A percentile compares a stretch with the other conserved stretches of the same genome.
phyloP scores from a whole-genome alignment of 495 filamentous ascomycete species.

The Zalerion maritima region DNA sequence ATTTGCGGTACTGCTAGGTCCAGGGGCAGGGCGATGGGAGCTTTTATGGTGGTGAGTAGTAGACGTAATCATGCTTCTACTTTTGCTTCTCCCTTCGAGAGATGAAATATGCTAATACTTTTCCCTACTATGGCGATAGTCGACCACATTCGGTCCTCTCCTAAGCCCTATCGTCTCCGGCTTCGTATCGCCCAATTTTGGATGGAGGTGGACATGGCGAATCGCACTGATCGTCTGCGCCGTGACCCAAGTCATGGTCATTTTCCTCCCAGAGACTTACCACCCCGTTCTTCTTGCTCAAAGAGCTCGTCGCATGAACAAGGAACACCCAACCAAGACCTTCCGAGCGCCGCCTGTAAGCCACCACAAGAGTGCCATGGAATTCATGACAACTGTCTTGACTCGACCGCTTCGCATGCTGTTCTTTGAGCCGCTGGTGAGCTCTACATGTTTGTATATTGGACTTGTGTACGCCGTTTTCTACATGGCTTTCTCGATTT shows the following conservation, averaged over 20 bases:
- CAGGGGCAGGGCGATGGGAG: conserved; percentile 54
- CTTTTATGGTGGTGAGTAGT: conserved; percentile 54
- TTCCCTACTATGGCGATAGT: conserved; percentile 19
- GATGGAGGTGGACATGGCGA: conserved; percentile 56
- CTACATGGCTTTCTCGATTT: conserved; percentile 59
- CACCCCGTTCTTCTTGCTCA: conserved; percentile 41
- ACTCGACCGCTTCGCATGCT: conserved; percentile 29
- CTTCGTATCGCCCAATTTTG: conserved; percentile 37
- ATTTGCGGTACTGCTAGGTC: conserved; percentile 42
- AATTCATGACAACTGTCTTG: conserved; percentile 23
- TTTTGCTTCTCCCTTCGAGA: background rate
- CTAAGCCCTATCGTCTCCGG: conserved; percentile 56
- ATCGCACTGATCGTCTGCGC: conserved; percentile 45
- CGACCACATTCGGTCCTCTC: conserved; percentile 50
- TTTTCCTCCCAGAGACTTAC: conserved; percentile 49
- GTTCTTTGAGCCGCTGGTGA: conserved; percentile 32
- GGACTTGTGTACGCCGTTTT: conserved; percentile 59
- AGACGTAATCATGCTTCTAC: too few relatives aligned
- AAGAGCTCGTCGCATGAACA: conserved; percentile 37
- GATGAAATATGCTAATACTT: conserved; percentile 1
- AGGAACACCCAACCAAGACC: conserved; percentile 24
- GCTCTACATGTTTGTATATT: conserved; percentile 52
- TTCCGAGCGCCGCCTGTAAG: conserved; percentile 21
- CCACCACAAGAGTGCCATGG: conserved; percentile 15
- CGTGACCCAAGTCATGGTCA: conserved; percentile 25